Base-by-base conservation (phyloP, 2,329 filamentous ascomycete genomes). In the Ophiosphaerella herpotricha region DNA sequence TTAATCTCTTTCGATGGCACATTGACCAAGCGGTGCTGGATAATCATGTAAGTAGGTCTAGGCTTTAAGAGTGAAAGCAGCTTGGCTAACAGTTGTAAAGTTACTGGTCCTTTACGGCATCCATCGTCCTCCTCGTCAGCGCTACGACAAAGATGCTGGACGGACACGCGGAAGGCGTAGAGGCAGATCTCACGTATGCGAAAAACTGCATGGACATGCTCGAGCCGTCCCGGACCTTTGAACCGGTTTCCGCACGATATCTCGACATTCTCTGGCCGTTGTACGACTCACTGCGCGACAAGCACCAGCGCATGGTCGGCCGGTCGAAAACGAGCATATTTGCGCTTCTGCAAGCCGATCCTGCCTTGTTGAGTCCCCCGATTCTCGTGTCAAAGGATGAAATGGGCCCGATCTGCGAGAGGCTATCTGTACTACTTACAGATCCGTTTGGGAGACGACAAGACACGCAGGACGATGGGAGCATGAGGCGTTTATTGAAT, bases 401-500 rank as follows among this genome's bases (percentile, higher is more conserved):
- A 43, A 67, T 74, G 54, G 63, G 63, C 2, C 67, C 69, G 0
- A 68, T 72, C n/a, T 64, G 65, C 2, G 67, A 69, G 51, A 72
- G 71, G 52, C 52, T 74, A 12, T 68, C 63, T 1, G 21, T 57
- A 4, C 53, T 74, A 18, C 61, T 74, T 2, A 67, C 58, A 1
- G 70, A 74, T 50, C 71, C 70, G 6, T 74, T 73, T 43, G 70
- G 70, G 7, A 55, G 70, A 24, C 71, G 66, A 47, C 67, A 71
- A 41, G 41, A 54, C n/a, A 26, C 60, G 26, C 33, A 43, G 1
- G 50, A 44, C 2, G 57, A 64, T 45, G 57, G 58, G 12, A 65
- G 60, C 26, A 66, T 59, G 58, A 54, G 70, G 39, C 61, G 70
- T 4, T 16, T 68, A n/a, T 43, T 70, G 32, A 72, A 65, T 39